phyloP scores from a whole-genome alignment of 352 stramenopile species.

The Pythium graminicola region DNA sequence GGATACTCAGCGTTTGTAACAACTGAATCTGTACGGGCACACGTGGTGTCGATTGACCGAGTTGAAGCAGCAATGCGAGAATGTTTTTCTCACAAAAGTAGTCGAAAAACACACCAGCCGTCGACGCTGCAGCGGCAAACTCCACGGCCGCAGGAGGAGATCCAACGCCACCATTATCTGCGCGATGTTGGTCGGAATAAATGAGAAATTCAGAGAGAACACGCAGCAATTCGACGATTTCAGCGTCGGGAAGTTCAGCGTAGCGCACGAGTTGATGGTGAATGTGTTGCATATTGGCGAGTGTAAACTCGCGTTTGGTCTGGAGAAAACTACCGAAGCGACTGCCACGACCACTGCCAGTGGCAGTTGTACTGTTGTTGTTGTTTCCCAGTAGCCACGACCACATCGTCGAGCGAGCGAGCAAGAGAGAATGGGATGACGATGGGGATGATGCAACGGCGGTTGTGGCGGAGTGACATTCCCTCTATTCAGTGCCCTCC shows the following conservation, averaged over 20 bases:
- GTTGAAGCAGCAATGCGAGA: slow-evolving; percentile 84
- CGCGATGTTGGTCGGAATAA: slow-evolving; percentile 79
- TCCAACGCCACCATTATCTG: slow-evolving; percentile 5
- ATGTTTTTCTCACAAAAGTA: slow-evolving; percentile 98
- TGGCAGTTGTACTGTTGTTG: background rate
- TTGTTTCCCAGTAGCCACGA: slow-evolving; percentile 33
- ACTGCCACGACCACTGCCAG: slow-evolving; percentile 14
- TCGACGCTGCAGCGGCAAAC: slow-evolving; percentile 15
- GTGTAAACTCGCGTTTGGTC: slow-evolving; percentile 44
- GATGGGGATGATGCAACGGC: slow-evolving; percentile 23
- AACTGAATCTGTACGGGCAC: slow-evolving; percentile 88
- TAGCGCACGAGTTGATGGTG: slow-evolving; percentile 63
- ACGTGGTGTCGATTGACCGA: slow-evolving; percentile 47
- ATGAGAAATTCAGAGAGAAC: slow-evolving; percentile 83
- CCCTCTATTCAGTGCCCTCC: slow-evolving; percentile 1
- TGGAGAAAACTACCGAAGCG: slow-evolving; percentile 19
- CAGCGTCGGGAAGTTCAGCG: slow-evolving; percentile 45
- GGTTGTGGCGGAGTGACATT: slow-evolving; percentile 16
- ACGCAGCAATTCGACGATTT: slow-evolving; percentile 79
- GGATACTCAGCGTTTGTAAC: slow-evolving; percentile 89
- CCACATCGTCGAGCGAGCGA: slow-evolving; percentile 24
- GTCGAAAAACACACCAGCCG: slow-evolving; percentile 82
- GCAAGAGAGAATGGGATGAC: slow-evolving; percentile 3
- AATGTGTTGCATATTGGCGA: slow-evolving; percentile 67
- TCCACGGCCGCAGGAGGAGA: slow-evolving; percentile 16